Evolutionary conservation across 2,329 filamentous ascomycete genomes (phyloP).

Genomic region (Talaromyces sp.): DNA sequence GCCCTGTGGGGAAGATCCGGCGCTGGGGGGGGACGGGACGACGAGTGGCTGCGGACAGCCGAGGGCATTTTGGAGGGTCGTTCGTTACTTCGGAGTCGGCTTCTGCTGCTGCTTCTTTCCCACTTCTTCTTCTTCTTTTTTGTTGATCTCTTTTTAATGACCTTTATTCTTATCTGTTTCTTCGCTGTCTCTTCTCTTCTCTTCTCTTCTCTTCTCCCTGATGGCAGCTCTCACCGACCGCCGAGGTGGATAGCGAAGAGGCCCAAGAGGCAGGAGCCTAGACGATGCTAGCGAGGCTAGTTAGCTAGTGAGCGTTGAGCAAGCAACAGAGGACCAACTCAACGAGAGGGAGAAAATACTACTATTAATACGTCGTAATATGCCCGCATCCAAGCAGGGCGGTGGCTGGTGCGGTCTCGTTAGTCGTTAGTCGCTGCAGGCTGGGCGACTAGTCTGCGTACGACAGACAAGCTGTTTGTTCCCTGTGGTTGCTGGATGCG

Average conservation of each 20-base stretch:
- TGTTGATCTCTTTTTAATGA: no score
- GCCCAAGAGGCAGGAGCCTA: background rate
- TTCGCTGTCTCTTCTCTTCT: no score
- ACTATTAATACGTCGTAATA: background rate
- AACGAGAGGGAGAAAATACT: background rate
- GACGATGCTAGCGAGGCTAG: background rate
- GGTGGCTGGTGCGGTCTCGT: background rate
- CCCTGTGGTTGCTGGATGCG: background rate
- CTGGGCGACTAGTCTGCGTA: no score
- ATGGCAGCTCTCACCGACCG: no score
- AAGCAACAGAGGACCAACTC: background rate
- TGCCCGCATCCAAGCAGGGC: background rate
- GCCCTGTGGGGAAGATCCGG: slow-evolving; percentile 43
- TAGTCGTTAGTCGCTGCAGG: background rate
- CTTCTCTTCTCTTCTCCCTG: no score
- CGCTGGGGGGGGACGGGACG: slow-evolving; percentile 36
- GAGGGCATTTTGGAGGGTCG: slow-evolving; percentile 24
- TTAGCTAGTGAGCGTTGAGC: no score
- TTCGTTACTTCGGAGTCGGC: no score
- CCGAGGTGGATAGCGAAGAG: no score
- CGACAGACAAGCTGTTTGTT: background rate
- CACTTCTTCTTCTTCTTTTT: no score
- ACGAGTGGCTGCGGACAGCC: slow-evolving; percentile 47
- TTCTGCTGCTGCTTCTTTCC: no score
- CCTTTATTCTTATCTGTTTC: no score